Evolutionary conservation across 139 green algal genomes (phyloP), one percentile per base, ranked within the genome.

Genomic region (Pseudopediastrum boryanum): DNA sequence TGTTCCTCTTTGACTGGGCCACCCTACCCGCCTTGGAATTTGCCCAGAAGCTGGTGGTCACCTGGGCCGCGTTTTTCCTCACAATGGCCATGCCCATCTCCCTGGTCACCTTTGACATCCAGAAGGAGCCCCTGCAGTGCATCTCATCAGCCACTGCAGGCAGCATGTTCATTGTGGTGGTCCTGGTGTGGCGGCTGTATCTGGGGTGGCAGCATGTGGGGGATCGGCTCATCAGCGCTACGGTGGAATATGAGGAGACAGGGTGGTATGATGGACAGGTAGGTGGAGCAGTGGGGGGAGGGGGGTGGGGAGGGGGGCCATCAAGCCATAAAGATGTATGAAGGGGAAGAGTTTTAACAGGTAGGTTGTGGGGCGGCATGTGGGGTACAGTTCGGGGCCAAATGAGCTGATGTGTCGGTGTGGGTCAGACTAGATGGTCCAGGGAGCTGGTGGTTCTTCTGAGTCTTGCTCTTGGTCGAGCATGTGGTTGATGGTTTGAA

Each of bases 221-320:
- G 13, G 85, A 92, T 71, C 65, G 89, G 6, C 72, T 94, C 0
- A 83, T 94, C 54, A 86, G 63, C 35, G 89, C 88, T 4, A 89
- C 85, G 50, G 83, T 93, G 4, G 88, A 91, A 64, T 93, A 93
- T 67, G 89, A 93, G 79, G 89, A 93, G 85, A 89, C 88, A 5
- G 89, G 89, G 36, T 93, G 89, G 82, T 89, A 89, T 75, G 84
- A 89, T 59, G 84, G 86, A 21, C 88, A 91, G 77, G 73, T 77
- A n/a, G n/a, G n/a, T n/a, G n/a, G n/a, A n/a, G n/a, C n/a, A n/a
- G n/a, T n/a, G n/a, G n/a, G n/a, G n/a, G n/a, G n/a, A n/a, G n/a
- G n/a, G n/a, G n/a, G n/a, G n/a, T n/a, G n/a, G n/a, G n/a, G n/a
- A n/a, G n/a, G n/a, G n/a, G n/a, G n/a, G n/a, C n/a, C n/a, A n/a